These are phyloP conservation scores for Sporothrix inflata DNA, from an alignment of 2,329 filamentous ascomycete genomes.

Conservation along the genomic window DNA sequence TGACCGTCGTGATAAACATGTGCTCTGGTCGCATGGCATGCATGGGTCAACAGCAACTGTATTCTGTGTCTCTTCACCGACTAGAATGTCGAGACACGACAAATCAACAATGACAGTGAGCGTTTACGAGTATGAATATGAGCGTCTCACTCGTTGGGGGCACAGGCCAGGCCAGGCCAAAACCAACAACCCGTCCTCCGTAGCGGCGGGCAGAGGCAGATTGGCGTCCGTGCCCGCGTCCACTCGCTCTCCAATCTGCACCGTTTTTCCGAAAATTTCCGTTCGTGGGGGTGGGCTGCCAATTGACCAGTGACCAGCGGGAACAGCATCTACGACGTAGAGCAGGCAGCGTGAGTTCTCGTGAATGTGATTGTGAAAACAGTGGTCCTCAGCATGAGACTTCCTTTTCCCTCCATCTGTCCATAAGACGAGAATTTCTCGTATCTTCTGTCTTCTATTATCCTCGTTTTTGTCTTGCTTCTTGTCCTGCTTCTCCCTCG, in stretches of 20 bases:
- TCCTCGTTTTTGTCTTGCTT: background rate
- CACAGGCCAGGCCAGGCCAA: background rate
- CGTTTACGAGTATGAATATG: too few relatives aligned
- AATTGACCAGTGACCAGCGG: background rate
- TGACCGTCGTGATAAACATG: background rate
- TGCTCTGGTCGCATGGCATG: background rate
- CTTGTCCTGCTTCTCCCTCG: background rate
- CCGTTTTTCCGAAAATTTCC: conserved; percentile 25
- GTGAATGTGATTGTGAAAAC: background rate
- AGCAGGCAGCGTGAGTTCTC: background rate
- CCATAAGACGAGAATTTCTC: background rate
- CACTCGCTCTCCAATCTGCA: conserved; percentile 8
- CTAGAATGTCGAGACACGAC: background rate
- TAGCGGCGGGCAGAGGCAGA: background rate
- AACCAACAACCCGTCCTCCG: background rate
- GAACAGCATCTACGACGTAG: too few relatives aligned
- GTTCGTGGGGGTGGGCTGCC: conserved; percentile 22
- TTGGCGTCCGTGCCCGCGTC: conserved; percentile 13
- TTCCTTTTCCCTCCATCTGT: background rate
- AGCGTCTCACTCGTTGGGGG: background rate
- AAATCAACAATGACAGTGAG: background rate
- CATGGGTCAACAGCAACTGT: background rate
- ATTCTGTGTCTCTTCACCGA: background rate
- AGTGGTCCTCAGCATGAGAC: background rate
- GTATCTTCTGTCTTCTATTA: background rate